Evolutionary conservation across 2,329 filamentous ascomycete genomes (phyloP).

Genomic region (Alternaria alternata): DNA sequence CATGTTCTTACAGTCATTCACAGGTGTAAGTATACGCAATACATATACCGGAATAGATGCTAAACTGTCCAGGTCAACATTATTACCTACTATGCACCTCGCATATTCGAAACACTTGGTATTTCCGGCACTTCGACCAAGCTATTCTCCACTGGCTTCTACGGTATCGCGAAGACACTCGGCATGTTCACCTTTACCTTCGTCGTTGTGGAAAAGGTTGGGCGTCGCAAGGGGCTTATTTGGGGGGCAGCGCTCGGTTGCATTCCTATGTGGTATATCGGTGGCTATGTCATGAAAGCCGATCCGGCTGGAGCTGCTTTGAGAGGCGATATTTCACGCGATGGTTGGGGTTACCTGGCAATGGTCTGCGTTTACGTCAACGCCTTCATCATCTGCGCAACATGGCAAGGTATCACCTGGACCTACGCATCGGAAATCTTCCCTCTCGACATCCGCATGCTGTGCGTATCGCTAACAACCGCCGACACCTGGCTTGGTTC

Average conservation of each 20-base stretch:
- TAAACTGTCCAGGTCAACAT: constrained; percentile 40
- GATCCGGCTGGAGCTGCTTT: constrained; percentile 58
- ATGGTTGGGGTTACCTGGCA: constrained; percentile 61
- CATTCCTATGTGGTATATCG: constrained; percentile 61
- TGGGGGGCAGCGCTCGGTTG: constrained; percentile 60
- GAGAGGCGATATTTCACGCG: constrained; percentile 53
- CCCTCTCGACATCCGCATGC: constrained; percentile 52
- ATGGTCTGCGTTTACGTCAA: constrained; percentile 66
- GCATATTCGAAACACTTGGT: constrained; percentile 55
- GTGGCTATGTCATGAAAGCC: constrained; percentile 62
- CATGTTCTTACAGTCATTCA: constrained; percentile 51
- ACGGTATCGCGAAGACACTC: constrained; percentile 54
- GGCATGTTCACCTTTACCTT: constrained; percentile 53
- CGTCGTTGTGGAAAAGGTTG: constrained; percentile 51
- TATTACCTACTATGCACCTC: constrained; percentile 49
- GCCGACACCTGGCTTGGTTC: constrained; percentile 52
- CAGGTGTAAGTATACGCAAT: constrained; percentile 33
- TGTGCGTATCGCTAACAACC: constrained; percentile 51
- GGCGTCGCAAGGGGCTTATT: constrained; percentile 55
- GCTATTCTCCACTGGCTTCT: constrained; percentile 61
- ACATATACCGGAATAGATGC: not conserved
- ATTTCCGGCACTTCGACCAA: constrained; percentile 53
- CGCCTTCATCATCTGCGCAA: constrained; percentile 60
- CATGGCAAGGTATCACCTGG: constrained; percentile 55
- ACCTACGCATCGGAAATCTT: constrained; percentile 62